Evolutionary conservation across 148 eudicot species (phyloP).

Genomic region (Amaranthus cruentus): DNA sequence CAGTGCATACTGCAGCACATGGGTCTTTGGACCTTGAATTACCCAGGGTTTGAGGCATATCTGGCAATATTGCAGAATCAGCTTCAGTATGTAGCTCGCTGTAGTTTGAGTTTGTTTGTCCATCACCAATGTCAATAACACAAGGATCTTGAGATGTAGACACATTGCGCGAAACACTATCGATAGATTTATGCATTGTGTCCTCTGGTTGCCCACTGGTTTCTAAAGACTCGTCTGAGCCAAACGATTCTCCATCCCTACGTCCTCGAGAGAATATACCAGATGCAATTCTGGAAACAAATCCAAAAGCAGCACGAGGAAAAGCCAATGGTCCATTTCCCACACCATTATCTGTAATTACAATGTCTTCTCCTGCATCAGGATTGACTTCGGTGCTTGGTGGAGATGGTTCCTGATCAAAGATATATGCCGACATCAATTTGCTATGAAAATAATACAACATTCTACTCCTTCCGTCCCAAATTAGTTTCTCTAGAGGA

Average conservation of each 20-base stretch:
- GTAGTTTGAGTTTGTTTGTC: conserved; percentile 20
- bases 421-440: conserved; percentile 11
- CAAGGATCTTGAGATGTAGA: conserved; percentile 39
- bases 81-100: conserved; percentile 29
- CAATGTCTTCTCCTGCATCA: conserved; percentile 38
- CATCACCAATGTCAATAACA: conserved; percentile 31
- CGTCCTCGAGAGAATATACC: conserved; percentile 78
- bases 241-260: conserved; percentile 37
- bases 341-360: conserved; percentile 41
- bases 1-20: conserved; percentile 16
- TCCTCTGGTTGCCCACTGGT: conserved; percentile 35
- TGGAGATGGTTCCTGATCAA: conserved; percentile 38
- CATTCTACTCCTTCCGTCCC: too few species aligned
- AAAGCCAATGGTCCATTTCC: conserved; percentile 69
- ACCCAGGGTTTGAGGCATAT: conserved; percentile 35
- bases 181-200: conserved; percentile 22
- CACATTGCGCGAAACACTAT: conserved; percentile 29
- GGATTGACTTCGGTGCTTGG: conserved; percentile 37
- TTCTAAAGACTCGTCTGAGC: conserved; percentile 33
- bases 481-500: too few species aligned
- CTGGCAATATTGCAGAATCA: conserved; percentile 29
- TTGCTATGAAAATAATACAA: conserved; percentile 1
- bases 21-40: conserved; percentile 30
- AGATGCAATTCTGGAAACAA: conserved; percentile 69
- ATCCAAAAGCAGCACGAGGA: conserved; percentile 73